Evolutionary conservation across 306 rosid species (phyloP), one percentile per base, ranked within the genome.

Genomic region (Alnus rubra): DNA sequence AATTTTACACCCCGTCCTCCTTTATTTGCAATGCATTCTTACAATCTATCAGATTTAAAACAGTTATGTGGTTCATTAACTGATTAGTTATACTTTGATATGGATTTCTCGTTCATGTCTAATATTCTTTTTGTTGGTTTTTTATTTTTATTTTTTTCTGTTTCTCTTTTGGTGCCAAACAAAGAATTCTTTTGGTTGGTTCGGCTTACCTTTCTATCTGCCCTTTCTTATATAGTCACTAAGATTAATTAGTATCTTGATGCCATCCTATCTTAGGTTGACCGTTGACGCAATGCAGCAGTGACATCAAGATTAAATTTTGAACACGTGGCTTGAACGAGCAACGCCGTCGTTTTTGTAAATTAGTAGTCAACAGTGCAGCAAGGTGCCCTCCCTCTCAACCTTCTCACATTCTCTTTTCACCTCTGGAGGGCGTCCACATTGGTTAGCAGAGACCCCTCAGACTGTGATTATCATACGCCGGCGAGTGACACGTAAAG

Each of bases 211-310:
- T 73, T 53, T 58, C 28, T 62, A 50, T 56, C 76, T 72, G 69
- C 4, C 7, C 39, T 35, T 52, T 37, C 69, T 49, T 67, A 42
- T 65, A 37, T n/a, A n/a, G 37, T 35, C 9, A 4, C 31, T 74
- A 9, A 59, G 39, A 35, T 47, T 58, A 11, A n/a, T 59, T n/a
- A 52, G 69, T 45, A n/a, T 3, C 9, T 52, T 73, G 74, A 35
- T 50, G 8, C 47, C 5, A 13, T 71, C 28, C 39, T 62, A 31
- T 59, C 39, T 19, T 74, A 92, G 98, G 98, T 92, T 74, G 98
- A 95, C n/a, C n/a, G n/a, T n/a, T n/a, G n/a, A n/a, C n/a, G n/a
- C n/a, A n/a, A n/a, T n/a, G n/a, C 28, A 23, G 28, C 28, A 23
- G 28, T 23, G 28, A 23, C 28, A 23, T 23, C 28, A 23, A 23